Conservation (phyloP, 2,329 filamentous ascomycete species). For the Cercospora sp. region DNA sequence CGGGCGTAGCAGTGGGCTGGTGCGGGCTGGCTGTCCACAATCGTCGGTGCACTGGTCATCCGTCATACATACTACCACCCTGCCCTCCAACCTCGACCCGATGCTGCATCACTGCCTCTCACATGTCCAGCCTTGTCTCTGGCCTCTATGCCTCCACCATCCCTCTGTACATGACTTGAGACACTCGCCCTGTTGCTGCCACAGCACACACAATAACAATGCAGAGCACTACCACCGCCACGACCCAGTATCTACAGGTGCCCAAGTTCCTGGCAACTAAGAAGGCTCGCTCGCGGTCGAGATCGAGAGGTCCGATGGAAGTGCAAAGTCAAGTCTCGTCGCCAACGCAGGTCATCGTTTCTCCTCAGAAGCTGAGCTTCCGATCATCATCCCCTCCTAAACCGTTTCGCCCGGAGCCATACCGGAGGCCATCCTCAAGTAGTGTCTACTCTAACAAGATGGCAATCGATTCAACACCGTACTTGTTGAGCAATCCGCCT, state of each 20-base stretch:
- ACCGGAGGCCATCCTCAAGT: constrained; percentile 16
- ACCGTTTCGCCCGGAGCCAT: constrained; percentile 27
- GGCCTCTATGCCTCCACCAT: background rate
- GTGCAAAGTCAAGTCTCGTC: constrained; percentile 28
- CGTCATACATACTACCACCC: background rate
- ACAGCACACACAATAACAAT: constrained; percentile 23
- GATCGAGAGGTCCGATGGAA: constrained; percentile 31
- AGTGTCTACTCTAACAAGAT: constrained; percentile 20
- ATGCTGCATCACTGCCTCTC: background rate
- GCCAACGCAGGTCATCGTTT: constrained; percentile 29
- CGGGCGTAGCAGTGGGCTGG: background rate
- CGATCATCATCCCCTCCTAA: constrained; percentile 23
- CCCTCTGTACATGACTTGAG: background rate
- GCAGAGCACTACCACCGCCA: constrained; percentile 24
- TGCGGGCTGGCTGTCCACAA: constrained; percentile 7
- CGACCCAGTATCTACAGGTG: constrained; percentile 40
- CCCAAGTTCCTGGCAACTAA: constrained; percentile 39
- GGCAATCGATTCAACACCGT: constrained; percentile 18
- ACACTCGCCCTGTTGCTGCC: constrained; percentile 13
- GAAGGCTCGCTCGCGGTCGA: constrained; percentile 37
- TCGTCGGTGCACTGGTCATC: background rate
- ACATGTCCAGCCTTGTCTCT: background rate
- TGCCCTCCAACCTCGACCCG: constrained; percentile 1
- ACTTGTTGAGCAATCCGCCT: constrained; percentile 21
- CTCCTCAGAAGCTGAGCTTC: constrained; percentile 31